A percentile compares a stretch with the other conserved stretches of the same genome.
phyloP scores from a whole-genome alignment of 139 green algal species.

The Chlamydomonas incerta region DNA sequence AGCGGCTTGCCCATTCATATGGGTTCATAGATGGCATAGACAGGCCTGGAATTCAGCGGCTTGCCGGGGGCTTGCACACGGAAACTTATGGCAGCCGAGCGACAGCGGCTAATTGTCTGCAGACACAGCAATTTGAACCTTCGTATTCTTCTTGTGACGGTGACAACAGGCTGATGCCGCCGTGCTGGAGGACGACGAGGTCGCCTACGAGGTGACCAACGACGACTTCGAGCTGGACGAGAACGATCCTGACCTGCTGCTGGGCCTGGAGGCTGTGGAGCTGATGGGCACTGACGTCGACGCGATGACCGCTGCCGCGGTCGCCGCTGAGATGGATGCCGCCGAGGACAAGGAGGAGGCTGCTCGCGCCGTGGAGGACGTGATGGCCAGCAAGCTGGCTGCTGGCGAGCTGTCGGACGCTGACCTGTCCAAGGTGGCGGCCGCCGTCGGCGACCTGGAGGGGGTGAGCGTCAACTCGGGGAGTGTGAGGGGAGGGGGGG shows the following conservation, averaged over 20 bases:
- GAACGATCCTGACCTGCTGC: conserved; percentile 5
- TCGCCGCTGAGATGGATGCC: conserved; percentile 10
- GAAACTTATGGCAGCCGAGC: no score
- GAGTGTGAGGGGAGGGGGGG: no score
- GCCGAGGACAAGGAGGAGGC: conserved; percentile 29
- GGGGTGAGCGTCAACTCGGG: background rate
- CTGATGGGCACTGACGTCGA: background rate
- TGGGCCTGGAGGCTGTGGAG: conserved; percentile 17
- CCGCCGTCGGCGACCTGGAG: conserved; percentile 6
- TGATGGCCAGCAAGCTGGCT: conserved; percentile 1
- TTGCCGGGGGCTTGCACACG: no score
- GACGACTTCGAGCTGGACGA: conserved; percentile 17
- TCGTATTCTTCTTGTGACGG: no score
- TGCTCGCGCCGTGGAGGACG: background rate
- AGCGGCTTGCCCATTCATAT: no score
- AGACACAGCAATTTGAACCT: no score
- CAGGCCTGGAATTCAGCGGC: no score
- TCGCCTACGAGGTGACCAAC: background rate
- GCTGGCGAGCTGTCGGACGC: background rate
- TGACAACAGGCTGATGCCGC: background rate
- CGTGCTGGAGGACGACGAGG: background rate
- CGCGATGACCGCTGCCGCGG: background rate
- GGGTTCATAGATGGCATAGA: no score
- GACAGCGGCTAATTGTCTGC: no score
- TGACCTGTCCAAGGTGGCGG: background rate